These are phyloP conservation scores for Amanita fuliginea DNA, from an alignment of 768 basidiomycete species.

Conservation along the genomic window DNA sequence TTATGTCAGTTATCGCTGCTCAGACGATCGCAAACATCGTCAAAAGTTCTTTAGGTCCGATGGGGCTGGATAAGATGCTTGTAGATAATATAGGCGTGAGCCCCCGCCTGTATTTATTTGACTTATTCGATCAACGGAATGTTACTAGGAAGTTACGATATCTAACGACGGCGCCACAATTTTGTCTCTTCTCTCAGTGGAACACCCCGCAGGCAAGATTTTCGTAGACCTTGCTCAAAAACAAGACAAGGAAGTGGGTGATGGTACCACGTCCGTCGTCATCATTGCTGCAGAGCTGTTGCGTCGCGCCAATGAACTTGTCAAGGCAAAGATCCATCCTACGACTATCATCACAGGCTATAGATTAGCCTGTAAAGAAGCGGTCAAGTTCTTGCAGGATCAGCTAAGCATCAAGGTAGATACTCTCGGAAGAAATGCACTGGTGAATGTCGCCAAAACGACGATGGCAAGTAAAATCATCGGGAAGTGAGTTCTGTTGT, in stretches of 20 bases:
- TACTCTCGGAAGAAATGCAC: conserved; percentile 77
- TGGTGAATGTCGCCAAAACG: conserved; percentile 96
- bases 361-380: conserved; percentile 91
- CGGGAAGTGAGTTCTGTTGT: conserved; percentile 61
- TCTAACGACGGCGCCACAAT: conserved; percentile 99
- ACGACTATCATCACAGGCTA: conserved; percentile 99
- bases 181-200: conserved; percentile 83
- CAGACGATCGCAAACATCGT: conserved; percentile 96
- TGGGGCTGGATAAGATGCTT: conserved; percentile 95
- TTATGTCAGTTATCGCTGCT: conserved; percentile 73
- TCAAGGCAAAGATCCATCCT: conserved; percentile 96
- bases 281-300: conserved; percentile 96
- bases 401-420: conserved; percentile 95
- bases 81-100: conserved; percentile 95
- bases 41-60: conserved; percentile 90
- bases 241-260: conserved; percentile 98
- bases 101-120: conserved; percentile 6
- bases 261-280: conserved; percentile 98
- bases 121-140: conserved; percentile 4
- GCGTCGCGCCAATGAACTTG: conserved; percentile 93
- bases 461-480: conserved; percentile 99
- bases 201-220: conserved; percentile 94
- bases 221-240: conserved; percentile 98
- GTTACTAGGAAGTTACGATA: conserved; percentile 95
- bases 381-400: conserved; percentile 96